Evolutionary conservation across 108 stramenopile species (phyloP), one percentile per base, ranked within the genome.

Genomic region (Cyclotella kingstonii): DNA sequence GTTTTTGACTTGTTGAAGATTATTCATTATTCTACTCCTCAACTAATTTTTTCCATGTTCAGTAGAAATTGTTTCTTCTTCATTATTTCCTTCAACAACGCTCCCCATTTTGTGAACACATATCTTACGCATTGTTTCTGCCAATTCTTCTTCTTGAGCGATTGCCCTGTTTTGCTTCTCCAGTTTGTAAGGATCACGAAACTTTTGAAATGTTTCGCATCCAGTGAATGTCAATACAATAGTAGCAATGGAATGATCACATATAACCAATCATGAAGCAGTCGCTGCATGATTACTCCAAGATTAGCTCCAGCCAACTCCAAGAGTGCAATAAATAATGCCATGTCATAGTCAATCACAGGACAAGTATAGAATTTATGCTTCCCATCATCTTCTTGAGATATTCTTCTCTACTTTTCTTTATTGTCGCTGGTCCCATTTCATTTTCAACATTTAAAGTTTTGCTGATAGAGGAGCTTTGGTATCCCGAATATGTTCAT

Each of bases 251-350:
- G n/a, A n/a, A n/a, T 51, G 14, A 53, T 44, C 34, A 87, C 36
- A 45, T 75, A 84, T 18, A 87, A 51, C 81, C 79, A 87, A 52
- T 87, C 77, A 0, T 81, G 83, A 12, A 87, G 53, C 6, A 84
- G 19, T 26, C 63, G 78, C 55, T 87, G 81, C 21, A 87, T 60
- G 12, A 74, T 34, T 1, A 81, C 80, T 39, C 86, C 86, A 17
- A 87, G 28, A 1, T 84, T 79, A 38, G 86, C 83, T 40, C 86
- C 86, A 6, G 83, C 86, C 70, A 87, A 74, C 54, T 82, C 73
- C 83, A 87, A 80, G 33, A 83, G 86, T 52, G 76, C 81, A 56
- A 84, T 43, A 36, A 82, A 82, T 17, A 87, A 45, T 2, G 68
- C 71, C 81, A 87, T 74, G 61, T 87, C 74, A 44, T 70, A 87